Evolutionary conservation across 176 grass and related monocot species (phyloP).

Genomic region (Calamus simplicifolius): DNA sequence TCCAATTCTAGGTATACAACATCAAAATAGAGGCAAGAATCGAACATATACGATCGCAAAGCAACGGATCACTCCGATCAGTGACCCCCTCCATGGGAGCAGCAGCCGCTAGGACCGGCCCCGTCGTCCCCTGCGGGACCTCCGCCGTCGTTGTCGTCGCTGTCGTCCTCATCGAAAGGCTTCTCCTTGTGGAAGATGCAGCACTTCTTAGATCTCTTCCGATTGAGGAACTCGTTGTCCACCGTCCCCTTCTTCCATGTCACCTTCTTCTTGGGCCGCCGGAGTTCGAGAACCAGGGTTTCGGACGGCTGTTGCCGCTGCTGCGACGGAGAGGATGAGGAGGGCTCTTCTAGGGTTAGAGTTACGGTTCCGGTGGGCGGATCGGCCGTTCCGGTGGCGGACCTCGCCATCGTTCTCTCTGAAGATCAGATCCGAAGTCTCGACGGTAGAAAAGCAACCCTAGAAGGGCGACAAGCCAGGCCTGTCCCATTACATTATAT

Average conservation of each 20-base stretch:
- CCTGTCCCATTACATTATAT: too few species aligned
- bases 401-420: too few species aligned
- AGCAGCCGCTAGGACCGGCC: conserved; percentile 21
- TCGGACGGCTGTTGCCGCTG: conserved; percentile 27
- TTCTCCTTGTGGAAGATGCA: conserved; percentile 96
- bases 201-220: conserved; percentile 94
- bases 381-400: too few species aligned
- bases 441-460: too few species aligned
- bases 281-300: conserved; percentile 63
- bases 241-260: conserved; percentile 93
- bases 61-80: too few species aligned
- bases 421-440: too few species aligned
- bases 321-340: conserved; percentile 16
- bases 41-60: too few species aligned
- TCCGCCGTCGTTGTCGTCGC: conserved; percentile 58
- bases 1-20: too few species aligned
- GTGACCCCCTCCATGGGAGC: conserved; percentile 32
- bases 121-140: conserved; percentile 11
- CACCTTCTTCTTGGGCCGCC: conserved; percentile 83
- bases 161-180: conserved; percentile 87
- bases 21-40: too few species aligned
- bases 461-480: too few species aligned
- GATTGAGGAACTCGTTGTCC: conserved; percentile 89
- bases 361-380: conserved; percentile 40
- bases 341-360: conserved; percentile 27